Evolutionary conservation across 305 asterid species (phyloP).

Genomic region (Nicotiana rustica): DNA sequence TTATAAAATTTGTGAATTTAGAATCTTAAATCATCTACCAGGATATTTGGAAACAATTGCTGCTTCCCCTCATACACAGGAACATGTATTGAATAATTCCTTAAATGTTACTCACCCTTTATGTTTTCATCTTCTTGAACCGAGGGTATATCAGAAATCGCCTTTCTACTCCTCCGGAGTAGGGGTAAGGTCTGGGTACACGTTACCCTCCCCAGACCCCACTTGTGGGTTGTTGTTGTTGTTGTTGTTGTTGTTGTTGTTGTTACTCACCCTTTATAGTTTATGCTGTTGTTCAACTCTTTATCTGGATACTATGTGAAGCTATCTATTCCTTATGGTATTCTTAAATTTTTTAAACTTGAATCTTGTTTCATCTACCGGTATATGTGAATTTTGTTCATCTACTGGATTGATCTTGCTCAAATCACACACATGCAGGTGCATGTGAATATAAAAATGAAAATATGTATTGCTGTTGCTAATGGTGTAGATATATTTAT

Average conservation of each 20-base stretch:
- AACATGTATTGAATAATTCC: background rate
- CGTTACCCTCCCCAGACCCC: no score
- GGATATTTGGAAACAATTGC: background rate
- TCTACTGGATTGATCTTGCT: background rate
- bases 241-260: no score
- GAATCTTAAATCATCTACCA: background rate
- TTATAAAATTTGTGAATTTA: background rate
- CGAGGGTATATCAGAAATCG: no score
- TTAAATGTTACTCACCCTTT: background rate
- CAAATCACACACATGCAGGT: background rate
- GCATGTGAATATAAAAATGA: background rate
- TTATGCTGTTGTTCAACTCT: background rate
- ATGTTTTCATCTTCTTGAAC: background rate
- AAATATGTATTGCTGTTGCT: background rate
- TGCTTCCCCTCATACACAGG: background rate
- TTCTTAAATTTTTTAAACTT: background rate
- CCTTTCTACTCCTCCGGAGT: no score
- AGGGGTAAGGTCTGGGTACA: no score
- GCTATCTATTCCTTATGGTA: background rate
- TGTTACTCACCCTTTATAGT: background rate
- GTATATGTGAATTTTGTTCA: background rate
- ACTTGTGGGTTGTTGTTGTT: constrained; percentile 52
- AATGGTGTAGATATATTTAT: no score
- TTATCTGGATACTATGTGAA: background rate
- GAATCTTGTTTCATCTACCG: background rate